Percentiles rank a stretch among this genome's conserved stretches.
Evolutionary conservation across 805 yeast genomes (phyloP).

Genomic region (Metschnikowia gelsemii): DNA sequence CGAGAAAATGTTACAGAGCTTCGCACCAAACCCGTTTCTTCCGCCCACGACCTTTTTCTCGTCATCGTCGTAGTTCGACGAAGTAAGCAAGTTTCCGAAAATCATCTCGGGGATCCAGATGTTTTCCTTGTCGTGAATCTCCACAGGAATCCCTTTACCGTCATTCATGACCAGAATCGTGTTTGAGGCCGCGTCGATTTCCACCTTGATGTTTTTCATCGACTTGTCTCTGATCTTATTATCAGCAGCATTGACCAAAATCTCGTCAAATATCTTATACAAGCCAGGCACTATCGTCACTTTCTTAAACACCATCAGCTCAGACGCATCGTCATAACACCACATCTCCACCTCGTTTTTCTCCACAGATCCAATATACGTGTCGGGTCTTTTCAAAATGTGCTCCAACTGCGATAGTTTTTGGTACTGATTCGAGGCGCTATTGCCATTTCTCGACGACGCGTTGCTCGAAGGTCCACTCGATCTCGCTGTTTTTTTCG

Average conservation of each 20-base stretch:
- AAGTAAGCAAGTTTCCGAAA: conserved; percentile 91
- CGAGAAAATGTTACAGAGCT: conserved; percentile 92
- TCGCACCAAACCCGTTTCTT: conserved; percentile 97
- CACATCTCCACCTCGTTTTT: conserved; percentile 76
- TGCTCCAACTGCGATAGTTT: conserved; percentile 94
- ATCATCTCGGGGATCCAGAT: conserved; percentile 95
- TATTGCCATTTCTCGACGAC: conserved; percentile 19
- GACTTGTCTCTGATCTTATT: conserved; percentile 92
- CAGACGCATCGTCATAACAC: conserved; percentile 61
- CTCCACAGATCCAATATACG: conserved; percentile 95
- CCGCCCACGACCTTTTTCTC: conserved; percentile 98
- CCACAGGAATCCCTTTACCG: conserved; percentile 94
- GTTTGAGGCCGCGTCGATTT: conserved; percentile 71
- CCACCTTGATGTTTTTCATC: conserved; percentile 86
- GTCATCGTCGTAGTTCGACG: conserved; percentile 93
- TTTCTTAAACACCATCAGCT: conserved; percentile 47
- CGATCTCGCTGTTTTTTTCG: conserved; percentile 12
- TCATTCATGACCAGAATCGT: conserved; percentile 82
- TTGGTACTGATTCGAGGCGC: conserved; percentile 78
- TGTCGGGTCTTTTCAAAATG: conserved; percentile 94
- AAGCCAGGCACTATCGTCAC: conserved; percentile 93
- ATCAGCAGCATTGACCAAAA: conserved; percentile 97
- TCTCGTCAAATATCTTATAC: conserved; percentile 95
- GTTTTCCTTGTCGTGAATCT: conserved; percentile 86
- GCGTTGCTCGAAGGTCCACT: conserved; percentile 16